Conservation (phyloP, 2,329 filamentous ascomycete genomes). For the Trichophyton verrucosum region DNA sequence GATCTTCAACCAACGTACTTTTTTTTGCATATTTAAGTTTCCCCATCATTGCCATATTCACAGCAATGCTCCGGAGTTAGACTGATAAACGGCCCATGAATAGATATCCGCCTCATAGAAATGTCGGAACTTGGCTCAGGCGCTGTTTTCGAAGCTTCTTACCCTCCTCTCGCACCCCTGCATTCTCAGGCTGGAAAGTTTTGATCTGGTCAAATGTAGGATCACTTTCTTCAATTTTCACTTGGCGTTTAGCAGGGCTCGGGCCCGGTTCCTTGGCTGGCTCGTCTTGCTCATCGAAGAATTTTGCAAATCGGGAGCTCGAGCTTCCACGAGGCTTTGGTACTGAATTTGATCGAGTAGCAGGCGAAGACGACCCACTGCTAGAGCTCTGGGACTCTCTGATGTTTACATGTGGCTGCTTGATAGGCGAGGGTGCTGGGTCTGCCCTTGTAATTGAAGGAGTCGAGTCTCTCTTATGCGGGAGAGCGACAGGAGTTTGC, state of each 20-base stretch:
- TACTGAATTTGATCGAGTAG: not conserved
- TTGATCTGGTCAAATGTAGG: slow-evolving; percentile 10
- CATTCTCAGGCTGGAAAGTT: slow-evolving; percentile 5
- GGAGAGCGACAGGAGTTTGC: not conserved
- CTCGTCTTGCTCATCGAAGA: slow-evolving; percentile 24
- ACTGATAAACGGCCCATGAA: no score
- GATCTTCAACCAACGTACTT: not conserved
- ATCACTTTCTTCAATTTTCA: slow-evolving; percentile 14
- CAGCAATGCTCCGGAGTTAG: no score
- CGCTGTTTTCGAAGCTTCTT: slow-evolving; percentile 25
- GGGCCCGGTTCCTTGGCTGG: not conserved
- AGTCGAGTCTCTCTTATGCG: not conserved
- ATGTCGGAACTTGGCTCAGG: slow-evolving; percentile 34
- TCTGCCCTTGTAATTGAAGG: not conserved
- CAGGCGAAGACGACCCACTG: not conserved
- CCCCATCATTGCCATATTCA: no score
- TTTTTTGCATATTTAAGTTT: no score
- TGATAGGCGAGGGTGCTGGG: not conserved
- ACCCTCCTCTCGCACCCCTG: slow-evolving; percentile 10
- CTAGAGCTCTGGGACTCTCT: not conserved
- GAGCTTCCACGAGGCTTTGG: not conserved
- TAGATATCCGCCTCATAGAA: slow-evolving; percentile 23
- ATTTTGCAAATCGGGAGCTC: slow-evolving; percentile 22
- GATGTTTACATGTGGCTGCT: not conserved
- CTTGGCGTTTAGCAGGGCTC: slow-evolving; percentile 21